Percentiles rank a stretch among this genome's conserved stretches.
Conservation (phyloP, 148 eudicot species). For the Rhododendron ovatum region DNA sequence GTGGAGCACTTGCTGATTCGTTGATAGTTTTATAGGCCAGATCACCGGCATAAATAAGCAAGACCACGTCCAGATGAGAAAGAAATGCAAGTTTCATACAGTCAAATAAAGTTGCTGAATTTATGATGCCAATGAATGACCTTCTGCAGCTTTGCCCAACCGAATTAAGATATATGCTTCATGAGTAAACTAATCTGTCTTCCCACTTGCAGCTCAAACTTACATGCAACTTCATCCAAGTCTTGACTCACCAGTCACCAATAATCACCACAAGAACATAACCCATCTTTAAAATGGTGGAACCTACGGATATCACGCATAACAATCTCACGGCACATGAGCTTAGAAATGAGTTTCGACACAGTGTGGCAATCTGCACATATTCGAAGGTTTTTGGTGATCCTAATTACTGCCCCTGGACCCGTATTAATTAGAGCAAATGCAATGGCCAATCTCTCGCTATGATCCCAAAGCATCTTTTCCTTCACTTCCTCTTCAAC, state of each 20-base stretch:
- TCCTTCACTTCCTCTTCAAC: conserved; percentile 15
- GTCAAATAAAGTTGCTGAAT: background rate
- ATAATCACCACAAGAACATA: conserved; percentile 16
- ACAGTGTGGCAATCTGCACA: conserved; percentile 12
- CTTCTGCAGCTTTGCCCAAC: background rate
- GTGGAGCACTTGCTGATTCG: conserved; percentile 34
- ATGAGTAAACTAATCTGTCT: conserved; percentile 1
- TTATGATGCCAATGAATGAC: background rate
- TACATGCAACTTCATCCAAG: background rate
- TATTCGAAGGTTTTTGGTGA: conserved; percentile 14
- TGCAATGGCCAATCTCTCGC: conserved; percentile 12
- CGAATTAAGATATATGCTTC: background rate
- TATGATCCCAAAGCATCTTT: conserved; percentile 19
- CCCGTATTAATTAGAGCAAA: conserved; percentile 12
- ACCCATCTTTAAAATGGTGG: conserved; percentile 10
- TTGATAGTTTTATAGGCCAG: conserved; percentile 21
- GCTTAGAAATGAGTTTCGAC: conserved; percentile 11
- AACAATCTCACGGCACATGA: conserved; percentile 9
- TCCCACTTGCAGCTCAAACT: background rate
- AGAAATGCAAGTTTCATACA: background rate
- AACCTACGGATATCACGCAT: conserved; percentile 12
- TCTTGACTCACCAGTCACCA: conserved; percentile 12
- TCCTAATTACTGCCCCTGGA: conserved; percentile 9
- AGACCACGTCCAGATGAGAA: conserved; percentile 4
- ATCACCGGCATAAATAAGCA: conserved; percentile 15